Base-by-base conservation (phyloP, 768 basidiomycete genomes). In the Steccherinum ochraceum region DNA sequence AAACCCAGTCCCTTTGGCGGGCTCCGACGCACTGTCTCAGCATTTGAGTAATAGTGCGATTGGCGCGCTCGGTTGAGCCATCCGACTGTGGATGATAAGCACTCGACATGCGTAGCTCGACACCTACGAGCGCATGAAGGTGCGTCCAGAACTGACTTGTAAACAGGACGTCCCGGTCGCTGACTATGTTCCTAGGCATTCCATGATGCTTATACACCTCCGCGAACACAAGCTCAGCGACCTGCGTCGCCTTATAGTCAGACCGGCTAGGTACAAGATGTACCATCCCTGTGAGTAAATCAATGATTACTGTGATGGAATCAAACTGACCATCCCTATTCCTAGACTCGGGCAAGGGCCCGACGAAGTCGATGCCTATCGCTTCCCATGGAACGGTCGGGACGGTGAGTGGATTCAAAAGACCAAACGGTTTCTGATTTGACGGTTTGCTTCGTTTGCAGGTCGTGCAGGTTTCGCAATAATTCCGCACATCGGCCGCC, bases 331-430 rank as follows among this genome's bases (percentile, higher is more conserved):
- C 57, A 46, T 57, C 24, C 12, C 58, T 20, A 27, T 63, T 55
- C 61, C 2, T 62, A 18, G 0, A 43, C 58, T 18, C 53, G 26
- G 11, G 69, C 5, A 75, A 57, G 1, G 65, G 67, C 0, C 65
- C 72, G 0, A 74, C 51, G 35, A 74, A 74, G 56, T 75, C 73
- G 43, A 75, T 70, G 0, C 64, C 67, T 0, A 76, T 70, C 0
- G 65, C 62, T 2, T 66, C 60, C 69, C 69, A 72, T 0, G 71
- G 74, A 3, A 52, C 46, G 0, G 46, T 55, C 0, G 68, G 69
- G 0, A 70, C 53, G 0, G 64, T 65, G 7, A 69, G 55, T 1
- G 55, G 40, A 24, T 71, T 66, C 0, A 70, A 53, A 11, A 67
- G 53, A 10, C 71, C 70, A 7, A 39, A 18, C 5, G 61, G 64